phyloP scores from a whole-genome alignment of 768 basidiomycete genomes.

The Gloeophyllum trabeum region DNA sequence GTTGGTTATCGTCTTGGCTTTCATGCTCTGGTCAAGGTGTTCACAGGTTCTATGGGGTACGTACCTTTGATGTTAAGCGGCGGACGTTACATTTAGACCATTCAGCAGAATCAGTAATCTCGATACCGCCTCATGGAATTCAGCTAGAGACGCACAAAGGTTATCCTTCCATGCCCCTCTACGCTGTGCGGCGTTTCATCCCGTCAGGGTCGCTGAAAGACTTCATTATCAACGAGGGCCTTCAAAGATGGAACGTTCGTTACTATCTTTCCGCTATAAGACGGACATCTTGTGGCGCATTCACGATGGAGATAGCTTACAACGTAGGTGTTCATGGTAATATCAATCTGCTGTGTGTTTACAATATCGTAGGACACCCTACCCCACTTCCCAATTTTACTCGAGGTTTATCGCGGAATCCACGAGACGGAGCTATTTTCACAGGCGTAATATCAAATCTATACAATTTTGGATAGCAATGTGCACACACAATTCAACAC shows the following conservation, averaged over 20 bases:
- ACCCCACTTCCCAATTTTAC: conserved; percentile 51
- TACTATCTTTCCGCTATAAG: conserved; percentile 51
- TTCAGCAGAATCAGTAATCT: conserved; percentile 54
- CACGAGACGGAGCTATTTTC: conserved; percentile 29
- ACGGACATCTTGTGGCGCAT: too few species aligned
- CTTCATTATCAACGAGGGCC: conserved; percentile 64
- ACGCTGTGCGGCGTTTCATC: conserved; percentile 41
- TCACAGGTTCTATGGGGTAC: conserved; percentile 34
- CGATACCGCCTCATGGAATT: conserved; percentile 57
- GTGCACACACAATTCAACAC: too few species aligned
- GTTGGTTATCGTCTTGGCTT: conserved; percentile 3
- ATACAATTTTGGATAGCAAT: conserved; percentile 4
- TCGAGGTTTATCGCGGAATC: conserved; percentile 48
- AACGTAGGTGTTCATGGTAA: too few species aligned
- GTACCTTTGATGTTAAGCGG: too few species aligned
- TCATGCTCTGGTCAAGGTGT: conserved; percentile 9
- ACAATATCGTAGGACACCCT: conserved; percentile 40
- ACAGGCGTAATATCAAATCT: neutral
- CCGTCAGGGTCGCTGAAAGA: conserved; percentile 43
- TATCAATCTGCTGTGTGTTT: too few species aligned
- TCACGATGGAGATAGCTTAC: too few species aligned
- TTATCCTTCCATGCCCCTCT: conserved; percentile 24
- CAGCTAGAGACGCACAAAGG: conserved; percentile 68
- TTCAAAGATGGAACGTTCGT: conserved; percentile 60
- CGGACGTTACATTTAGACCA: conserved; percentile 1